These are phyloP conservation scores for Cylindrotheca fusiformis DNA, from an alignment of 108 stramenopile genomes.

Conservation along the genomic window DNA sequence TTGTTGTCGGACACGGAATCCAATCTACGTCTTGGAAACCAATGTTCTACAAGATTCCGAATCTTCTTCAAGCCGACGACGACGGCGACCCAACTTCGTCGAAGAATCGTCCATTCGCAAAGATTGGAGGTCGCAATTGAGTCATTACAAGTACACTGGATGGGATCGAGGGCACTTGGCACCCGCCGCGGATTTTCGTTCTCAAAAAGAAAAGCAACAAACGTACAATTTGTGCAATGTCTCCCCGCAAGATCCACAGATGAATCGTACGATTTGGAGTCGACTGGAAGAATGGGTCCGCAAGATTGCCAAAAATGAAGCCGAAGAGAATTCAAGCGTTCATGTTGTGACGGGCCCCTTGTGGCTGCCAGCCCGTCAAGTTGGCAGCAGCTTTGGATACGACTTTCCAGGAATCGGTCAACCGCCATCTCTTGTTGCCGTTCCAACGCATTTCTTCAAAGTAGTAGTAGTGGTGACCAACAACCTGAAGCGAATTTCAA, in stretches of 20 bases:
- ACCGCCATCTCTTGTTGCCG: slow-evolving; percentile 66
- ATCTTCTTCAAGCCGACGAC: not conserved
- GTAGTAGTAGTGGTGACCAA: slow-evolving; percentile 45
- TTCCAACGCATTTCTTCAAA: slow-evolving; percentile 89
- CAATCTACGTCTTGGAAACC: slow-evolving; percentile 70
- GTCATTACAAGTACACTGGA: slow-evolving; percentile 64
- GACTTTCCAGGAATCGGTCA: slow-evolving; percentile 55
- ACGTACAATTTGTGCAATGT: slow-evolving; percentile 72
- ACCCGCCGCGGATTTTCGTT: slow-evolving; percentile 63
- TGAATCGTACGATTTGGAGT: slow-evolving; percentile 68
- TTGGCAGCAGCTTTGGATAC: slow-evolving; percentile 44
- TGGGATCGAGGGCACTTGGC: slow-evolving; percentile 87
- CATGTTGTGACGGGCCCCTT: slow-evolving; percentile 78
- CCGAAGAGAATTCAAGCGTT: slow-evolving; percentile 12
- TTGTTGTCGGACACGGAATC: slow-evolving; percentile 66
- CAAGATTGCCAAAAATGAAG: not conserved
- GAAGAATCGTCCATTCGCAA: slow-evolving; percentile 51
- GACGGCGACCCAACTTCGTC: slow-evolving; percentile 42
- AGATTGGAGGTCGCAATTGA: slow-evolving; percentile 56
- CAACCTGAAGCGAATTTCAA: slow-evolving; percentile 13
- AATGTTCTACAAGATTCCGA: not conserved
- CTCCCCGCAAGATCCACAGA: slow-evolving; percentile 55
- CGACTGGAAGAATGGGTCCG: slow-evolving; percentile 38
- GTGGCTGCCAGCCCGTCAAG: slow-evolving; percentile 57
- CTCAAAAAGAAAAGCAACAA: slow-evolving; percentile 19